Percentiles rank a stretch among this genome's conserved stretches.
Conservation (phyloP, 441 rosid species). For the Populus hybrid region DNA sequence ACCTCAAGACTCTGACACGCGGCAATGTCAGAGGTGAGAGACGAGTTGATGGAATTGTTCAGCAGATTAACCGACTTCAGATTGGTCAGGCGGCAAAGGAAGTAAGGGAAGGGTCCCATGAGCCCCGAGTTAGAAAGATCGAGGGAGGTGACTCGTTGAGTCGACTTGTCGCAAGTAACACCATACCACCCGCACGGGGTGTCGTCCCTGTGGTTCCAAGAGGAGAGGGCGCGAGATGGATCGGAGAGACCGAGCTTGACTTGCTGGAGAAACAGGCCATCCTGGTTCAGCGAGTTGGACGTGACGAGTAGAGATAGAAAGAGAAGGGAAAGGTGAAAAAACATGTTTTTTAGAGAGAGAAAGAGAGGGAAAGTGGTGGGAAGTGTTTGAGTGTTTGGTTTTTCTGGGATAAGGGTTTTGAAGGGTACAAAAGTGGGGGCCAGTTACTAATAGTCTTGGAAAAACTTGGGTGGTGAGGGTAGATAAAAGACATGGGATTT, state of each 20-base stretch:
- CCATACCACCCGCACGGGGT: slow-evolving; percentile 81
- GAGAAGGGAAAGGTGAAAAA: slow-evolving; percentile 26
- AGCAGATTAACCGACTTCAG: slow-evolving; percentile 43
- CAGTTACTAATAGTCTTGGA: not conserved
- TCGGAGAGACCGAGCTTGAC: slow-evolving; percentile 54
- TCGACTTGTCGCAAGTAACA: slow-evolving; percentile 47
- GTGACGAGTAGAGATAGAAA: slow-evolving; percentile 17
- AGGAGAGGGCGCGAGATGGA: slow-evolving; percentile 53
- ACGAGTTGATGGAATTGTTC: slow-evolving; percentile 61
- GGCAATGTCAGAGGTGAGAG: slow-evolving; percentile 59
- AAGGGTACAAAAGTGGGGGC: not conserved
- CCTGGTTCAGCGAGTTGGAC: slow-evolving; percentile 56
- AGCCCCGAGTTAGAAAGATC: slow-evolving; percentile 52
- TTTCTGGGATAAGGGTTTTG: not conserved
- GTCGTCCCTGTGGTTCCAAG: slow-evolving; percentile 56
- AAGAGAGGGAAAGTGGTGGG: not conserved
- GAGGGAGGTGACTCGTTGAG: slow-evolving; percentile 51
- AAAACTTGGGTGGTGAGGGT: not conserved
- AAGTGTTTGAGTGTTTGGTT: not conserved
- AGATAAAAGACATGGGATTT: too few species aligned
- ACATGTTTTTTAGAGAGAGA: not conserved
- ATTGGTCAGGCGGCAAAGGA: slow-evolving; percentile 60
- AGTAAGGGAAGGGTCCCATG: slow-evolving; percentile 68
- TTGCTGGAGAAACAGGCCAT: slow-evolving; percentile 68
- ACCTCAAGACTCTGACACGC: slow-evolving; percentile 44